Evolutionary conservation across 176 grass and related monocot species (phyloP).

Genomic region (Carex scoparia): DNA sequence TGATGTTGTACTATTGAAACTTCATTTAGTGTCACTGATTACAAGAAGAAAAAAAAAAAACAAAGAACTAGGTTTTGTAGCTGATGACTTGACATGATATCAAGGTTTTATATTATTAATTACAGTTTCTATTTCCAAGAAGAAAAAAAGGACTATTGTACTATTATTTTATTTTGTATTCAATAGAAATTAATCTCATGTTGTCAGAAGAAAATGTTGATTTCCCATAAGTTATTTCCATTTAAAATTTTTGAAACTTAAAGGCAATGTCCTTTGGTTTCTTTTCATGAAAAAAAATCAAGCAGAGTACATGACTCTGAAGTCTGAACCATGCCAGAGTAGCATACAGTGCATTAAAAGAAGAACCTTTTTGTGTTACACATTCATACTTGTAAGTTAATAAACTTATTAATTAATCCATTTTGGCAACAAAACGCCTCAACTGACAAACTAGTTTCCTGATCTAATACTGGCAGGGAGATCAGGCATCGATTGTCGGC

Average conservation of each 20-base stretch:
- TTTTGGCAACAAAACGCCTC: neutral
- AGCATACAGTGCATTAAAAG: conserved; percentile 5
- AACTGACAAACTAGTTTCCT: neutral
- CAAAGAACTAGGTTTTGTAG: neutral
- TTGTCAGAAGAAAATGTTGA: neutral
- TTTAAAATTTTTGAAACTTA: neutral
- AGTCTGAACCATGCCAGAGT: neutral
- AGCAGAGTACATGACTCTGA: neutral
- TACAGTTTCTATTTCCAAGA: neutral
- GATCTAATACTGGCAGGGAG: conserved; percentile 30
- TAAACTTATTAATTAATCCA: neutral
- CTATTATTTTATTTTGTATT: neutral
- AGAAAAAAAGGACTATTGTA: neutral
- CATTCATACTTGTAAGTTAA: neutral
- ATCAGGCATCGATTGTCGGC: conserved; percentile 94
- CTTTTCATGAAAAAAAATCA: conserved; percentile 13
- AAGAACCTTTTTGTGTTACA: conserved; percentile 13
- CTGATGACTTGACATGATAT: neutral
- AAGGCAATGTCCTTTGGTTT: conserved; percentile 3
- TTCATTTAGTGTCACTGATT: conserved; percentile 5
- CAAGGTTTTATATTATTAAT: neutral
- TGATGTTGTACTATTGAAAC: neutral
- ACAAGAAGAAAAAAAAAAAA: neutral
- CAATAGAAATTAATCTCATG: neutral
- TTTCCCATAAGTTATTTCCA: neutral